phyloP scores from a whole-genome alignment of 179 eudicot species.

The Spinacia oleracea region DNA sequence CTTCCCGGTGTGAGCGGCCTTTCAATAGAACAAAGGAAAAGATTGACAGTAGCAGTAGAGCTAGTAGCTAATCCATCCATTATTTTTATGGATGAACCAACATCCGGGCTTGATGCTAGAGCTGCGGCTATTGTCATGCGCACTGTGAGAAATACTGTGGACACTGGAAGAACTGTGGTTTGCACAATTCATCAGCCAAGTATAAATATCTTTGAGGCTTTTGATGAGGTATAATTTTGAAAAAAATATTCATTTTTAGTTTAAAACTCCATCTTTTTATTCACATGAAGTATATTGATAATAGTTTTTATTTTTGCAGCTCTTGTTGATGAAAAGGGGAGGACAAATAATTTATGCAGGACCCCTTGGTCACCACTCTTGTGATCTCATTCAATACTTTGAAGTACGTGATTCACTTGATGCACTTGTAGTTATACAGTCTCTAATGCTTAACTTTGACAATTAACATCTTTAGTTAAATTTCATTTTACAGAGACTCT shows the following conservation, averaged over 20 bases:
- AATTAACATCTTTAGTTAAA: no score
- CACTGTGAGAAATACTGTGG: no score
- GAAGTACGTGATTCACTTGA: conserved; percentile 15
- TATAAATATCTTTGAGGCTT: conserved; percentile 42
- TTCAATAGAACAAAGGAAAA: conserved; percentile 72
- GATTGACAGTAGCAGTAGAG: conserved; percentile 77
- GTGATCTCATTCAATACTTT: conserved; percentile 30
- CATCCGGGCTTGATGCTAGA: conserved; percentile 39
- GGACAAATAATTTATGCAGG: conserved; percentile 34
- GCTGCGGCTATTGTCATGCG: conserved; percentile 48
- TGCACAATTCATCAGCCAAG: conserved; percentile 49
- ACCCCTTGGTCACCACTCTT: conserved; percentile 28
- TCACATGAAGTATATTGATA: not conserved
- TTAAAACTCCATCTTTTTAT: not conserved
- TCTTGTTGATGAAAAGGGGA: conserved; percentile 31
- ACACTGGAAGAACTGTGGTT: conserved; percentile 43
- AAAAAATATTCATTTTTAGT: not conserved
- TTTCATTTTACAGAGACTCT: no score
- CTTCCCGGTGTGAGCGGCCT: conserved; percentile 69
- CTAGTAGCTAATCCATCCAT: conserved; percentile 80
- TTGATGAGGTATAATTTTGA: conserved; percentile 34
- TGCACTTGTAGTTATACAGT: no score
- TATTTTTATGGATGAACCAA: conserved; percentile 79
- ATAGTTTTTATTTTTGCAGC: conserved; percentile 16
- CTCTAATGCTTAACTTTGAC: no score